Conservation (phyloP, 371 early-diverging fungal species). For the Mucor racemosus region DNA sequence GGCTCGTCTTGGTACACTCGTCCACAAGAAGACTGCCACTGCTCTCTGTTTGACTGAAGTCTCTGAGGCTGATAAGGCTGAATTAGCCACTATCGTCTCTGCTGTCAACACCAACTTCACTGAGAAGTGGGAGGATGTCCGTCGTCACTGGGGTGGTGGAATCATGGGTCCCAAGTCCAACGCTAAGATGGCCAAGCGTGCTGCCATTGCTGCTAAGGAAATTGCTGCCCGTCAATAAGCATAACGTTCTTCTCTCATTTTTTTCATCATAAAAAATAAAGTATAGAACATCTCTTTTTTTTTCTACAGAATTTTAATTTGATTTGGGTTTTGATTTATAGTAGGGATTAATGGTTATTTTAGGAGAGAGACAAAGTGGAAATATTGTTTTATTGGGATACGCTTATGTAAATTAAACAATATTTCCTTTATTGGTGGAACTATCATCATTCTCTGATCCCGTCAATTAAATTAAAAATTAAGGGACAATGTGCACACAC, state of each 20-base stretch:
- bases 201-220: too few species aligned
- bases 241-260: neutral
- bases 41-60: too few species aligned
- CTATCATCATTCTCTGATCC: slow-evolving; percentile 10
- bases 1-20: too few species aligned
- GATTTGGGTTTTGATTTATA: neutral
- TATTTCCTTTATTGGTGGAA: neutral
- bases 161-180: too few species aligned
- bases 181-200: too few species aligned
- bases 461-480: slow-evolving; percentile 8
- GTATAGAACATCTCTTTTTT: neutral
- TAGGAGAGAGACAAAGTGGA: neutral
- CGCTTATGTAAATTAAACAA: neutral
- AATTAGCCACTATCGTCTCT: too few species aligned
- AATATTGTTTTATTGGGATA: neutral
- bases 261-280: neutral
- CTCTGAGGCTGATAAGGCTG: too few species aligned
- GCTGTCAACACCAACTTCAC: too few species aligned
- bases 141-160: too few species aligned
- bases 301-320: neutral
- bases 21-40: too few species aligned
- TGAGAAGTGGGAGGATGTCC: too few species aligned
- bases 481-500: neutral
- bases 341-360: neutral
- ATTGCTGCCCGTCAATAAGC: too few species aligned